Conservation (phyloP, 805 yeast species). For the Kazachstania kunashirensis region DNA sequence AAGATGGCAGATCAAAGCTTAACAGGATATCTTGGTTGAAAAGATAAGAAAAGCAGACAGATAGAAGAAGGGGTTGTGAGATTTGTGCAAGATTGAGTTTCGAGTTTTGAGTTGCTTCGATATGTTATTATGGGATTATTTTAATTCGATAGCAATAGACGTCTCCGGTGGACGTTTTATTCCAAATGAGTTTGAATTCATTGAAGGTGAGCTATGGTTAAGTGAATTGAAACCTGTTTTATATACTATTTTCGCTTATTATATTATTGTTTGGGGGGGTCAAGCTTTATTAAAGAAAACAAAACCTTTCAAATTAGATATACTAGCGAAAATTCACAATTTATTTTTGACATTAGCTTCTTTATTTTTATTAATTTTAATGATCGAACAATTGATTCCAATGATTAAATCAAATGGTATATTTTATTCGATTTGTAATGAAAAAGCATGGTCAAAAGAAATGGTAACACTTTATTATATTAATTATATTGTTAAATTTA, state of each 20-base stretch:
- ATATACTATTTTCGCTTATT: slow-evolving; percentile 53
- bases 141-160: slow-evolving; percentile 13
- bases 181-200: slow-evolving; percentile 49
- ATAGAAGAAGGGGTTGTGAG: too few species aligned
- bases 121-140: slow-evolving; percentile 19
- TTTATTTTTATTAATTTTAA: slow-evolving; percentile 51
- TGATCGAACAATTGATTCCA: slow-evolving; percentile 79
- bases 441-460: slow-evolving; percentile 70
- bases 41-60: too few species aligned
- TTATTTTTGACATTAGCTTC: slow-evolving; percentile 62
- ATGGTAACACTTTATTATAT: slow-evolving; percentile 79
- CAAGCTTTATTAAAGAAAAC: slow-evolving; percentile 46
- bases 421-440: slow-evolving; percentile 72
- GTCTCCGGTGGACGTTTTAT: slow-evolving; percentile 19
- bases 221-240: slow-evolving; percentile 53
- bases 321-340: slow-evolving; percentile 78
- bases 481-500: slow-evolving; percentile 80
- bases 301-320: slow-evolving; percentile 62
- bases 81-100: too few species aligned
- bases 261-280: slow-evolving; percentile 78
- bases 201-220: slow-evolving; percentile 52
- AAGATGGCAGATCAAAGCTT: too few species aligned
- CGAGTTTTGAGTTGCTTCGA: too few species aligned
- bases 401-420: slow-evolving; percentile 65
- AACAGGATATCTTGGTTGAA: too few species aligned